Evolutionary conservation across 148 eudicot genomes (phyloP).

Genomic region (Vaccinium vitisidaea): DNA sequence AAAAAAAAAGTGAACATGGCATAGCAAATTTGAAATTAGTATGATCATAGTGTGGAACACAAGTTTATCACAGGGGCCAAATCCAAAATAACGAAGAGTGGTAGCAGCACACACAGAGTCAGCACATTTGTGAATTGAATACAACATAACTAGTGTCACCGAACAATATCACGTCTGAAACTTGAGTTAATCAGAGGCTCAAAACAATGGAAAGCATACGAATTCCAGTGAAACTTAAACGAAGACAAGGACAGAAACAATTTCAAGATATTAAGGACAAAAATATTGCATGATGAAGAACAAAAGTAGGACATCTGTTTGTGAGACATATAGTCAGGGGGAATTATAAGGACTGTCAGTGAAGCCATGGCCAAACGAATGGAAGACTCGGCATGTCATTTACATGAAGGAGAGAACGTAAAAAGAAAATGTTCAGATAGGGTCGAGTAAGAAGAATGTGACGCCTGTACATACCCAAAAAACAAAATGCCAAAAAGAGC

Average conservation of each 20-base stretch:
- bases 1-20: no score
- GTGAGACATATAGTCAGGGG: constrained; percentile 14
- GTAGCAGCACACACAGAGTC: no score
- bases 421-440: constrained; percentile 33
- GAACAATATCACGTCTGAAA: no score
- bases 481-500: background rate
- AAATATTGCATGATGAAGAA: background rate
- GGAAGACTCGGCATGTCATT: constrained; percentile 30
- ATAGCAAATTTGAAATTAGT: no score
- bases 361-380: constrained; percentile 34
- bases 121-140: no score
- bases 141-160: no score
- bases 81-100: no score
- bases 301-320: background rate
- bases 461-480: constrained; percentile 20
- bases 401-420: constrained; percentile 43
- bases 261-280: background rate
- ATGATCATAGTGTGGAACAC: no score
- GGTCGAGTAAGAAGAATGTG: constrained; percentile 29
- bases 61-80: no score
- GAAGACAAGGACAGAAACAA: background rate
- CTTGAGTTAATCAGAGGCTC: no score
- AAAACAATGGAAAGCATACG: no score
- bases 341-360: constrained; percentile 21
- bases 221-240: background rate